These are phyloP conservation scores for Eimeria brunetti DNA, from an alignment of 169 alveolate species.

Conservation along the genomic window DNA sequence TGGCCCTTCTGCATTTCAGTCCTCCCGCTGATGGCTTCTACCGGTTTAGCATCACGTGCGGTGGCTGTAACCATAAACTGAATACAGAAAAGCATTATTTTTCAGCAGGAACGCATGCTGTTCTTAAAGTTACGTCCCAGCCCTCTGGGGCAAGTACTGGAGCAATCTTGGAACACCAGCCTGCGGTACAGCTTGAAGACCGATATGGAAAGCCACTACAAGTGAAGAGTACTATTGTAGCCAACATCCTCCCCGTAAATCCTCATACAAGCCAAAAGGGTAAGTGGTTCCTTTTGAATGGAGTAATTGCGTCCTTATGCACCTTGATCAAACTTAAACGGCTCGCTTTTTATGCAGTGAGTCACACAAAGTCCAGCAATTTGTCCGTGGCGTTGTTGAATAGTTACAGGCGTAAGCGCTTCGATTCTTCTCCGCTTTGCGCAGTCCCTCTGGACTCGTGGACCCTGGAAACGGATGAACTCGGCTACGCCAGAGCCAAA, in stretches of 20 bases:
- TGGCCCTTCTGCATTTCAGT: constrained; percentile 54
- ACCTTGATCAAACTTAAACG: background rate
- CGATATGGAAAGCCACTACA: constrained; percentile 24
- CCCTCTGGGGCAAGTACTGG: constrained; percentile 69
- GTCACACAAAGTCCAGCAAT: background rate
- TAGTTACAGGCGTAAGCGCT: background rate
- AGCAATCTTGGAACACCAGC: constrained; percentile 36
- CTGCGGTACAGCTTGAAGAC: constrained; percentile 52
- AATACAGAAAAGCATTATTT: constrained; percentile 31
- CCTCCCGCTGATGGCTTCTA: constrained; percentile 42
- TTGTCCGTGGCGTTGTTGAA: background rate
- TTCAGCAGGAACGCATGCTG: constrained; percentile 55
- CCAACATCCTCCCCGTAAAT: constrained; percentile 13
- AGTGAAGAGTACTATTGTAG: constrained; percentile 2
- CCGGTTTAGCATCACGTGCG: constrained; percentile 62
- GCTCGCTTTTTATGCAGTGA: background rate
- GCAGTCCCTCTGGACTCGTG: constrained; percentile 44
- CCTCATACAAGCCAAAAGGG: background rate
- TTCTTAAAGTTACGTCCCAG: background rate
- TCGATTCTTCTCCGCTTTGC: background rate
- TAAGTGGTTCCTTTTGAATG: background rate
- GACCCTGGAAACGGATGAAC: constrained; percentile 46
- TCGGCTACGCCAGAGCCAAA: constrained; percentile 36
- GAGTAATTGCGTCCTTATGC: background rate
- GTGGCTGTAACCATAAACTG: constrained; percentile 39